Percentiles rank a stretch among this genome's conserved stretches.
These are phyloP conservation scores for Penicillium corylophilum DNA, from an alignment of 2,329 filamentous ascomycete genomes.

Conservation along the genomic window DNA sequence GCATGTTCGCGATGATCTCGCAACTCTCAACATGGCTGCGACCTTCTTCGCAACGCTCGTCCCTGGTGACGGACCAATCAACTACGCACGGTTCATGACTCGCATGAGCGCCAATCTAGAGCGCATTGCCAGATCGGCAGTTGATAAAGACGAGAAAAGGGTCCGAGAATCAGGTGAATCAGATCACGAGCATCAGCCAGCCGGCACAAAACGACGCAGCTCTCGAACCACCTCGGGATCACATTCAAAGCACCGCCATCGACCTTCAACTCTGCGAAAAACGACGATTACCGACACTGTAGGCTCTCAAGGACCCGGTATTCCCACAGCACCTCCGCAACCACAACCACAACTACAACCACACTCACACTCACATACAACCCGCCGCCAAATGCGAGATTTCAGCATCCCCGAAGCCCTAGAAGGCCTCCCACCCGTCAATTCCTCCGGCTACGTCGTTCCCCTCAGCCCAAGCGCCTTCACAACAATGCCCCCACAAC, in stretches of 20 bases:
- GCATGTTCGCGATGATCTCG: constrained; percentile 76
- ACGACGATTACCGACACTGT: constrained; percentile 3
- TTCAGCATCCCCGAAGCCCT: constrained; percentile 26
- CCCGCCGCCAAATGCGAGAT: constrained; percentile 6
- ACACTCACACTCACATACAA: constrained; percentile 6
- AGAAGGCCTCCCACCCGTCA: constrained; percentile 32
- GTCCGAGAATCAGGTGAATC: constrained; percentile 30
- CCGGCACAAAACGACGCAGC: constrained; percentile 20
- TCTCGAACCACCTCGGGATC: constrained; percentile 17
- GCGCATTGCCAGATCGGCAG: constrained; percentile 78
- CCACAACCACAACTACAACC: too few species aligned
- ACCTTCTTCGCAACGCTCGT: constrained; percentile 82
- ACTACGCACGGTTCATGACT: constrained; percentile 86
- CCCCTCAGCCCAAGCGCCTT: constrained; percentile 23
- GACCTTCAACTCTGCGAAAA: constrained; percentile 5
- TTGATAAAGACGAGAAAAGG: constrained; percentile 78
- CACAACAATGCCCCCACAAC: constrained; percentile 1
- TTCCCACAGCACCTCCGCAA: not conserved
- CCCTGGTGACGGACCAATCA: constrained; percentile 73
- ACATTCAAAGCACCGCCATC: constrained; percentile 5
- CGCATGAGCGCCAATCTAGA: constrained; percentile 89
- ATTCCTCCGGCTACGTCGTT: constrained; percentile 35
- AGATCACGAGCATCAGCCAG: constrained; percentile 18
- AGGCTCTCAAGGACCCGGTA: constrained; percentile 1
- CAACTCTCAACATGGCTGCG: constrained; percentile 83